Percentiles rank a stretch among this genome's conserved stretches.
Conservation (phyloP, 1,284 basidiomycete species). For the Ganoderma boninense region DNA sequence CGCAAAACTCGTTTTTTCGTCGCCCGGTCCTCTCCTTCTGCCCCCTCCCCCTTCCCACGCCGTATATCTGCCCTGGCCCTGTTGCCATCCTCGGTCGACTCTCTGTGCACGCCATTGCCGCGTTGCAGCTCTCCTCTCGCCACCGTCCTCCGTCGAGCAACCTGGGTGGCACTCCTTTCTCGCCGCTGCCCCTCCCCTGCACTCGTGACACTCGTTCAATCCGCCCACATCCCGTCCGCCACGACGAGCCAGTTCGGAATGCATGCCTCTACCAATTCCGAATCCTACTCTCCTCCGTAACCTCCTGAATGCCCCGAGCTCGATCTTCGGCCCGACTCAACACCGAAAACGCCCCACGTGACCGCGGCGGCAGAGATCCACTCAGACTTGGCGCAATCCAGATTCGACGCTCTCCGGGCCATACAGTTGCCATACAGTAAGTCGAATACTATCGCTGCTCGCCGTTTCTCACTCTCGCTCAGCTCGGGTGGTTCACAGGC, state of each 20-base stretch:
- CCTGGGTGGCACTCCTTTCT: constrained; percentile 7
- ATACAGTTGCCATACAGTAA: too few relatives aligned
- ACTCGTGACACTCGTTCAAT: constrained; percentile 21
- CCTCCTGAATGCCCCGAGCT: constrained; percentile 18
- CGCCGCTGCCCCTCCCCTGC: constrained; percentile 4
- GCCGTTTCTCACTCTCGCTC: background rate
- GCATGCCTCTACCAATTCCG: constrained; percentile 17
- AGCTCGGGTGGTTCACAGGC: background rate
- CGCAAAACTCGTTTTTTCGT: constrained; percentile 4
- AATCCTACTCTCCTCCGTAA: constrained; percentile 18
- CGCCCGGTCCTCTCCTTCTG: background rate
- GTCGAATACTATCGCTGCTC: background rate
- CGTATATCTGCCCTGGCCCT: constrained; percentile 1
- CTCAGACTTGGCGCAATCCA: background rate
- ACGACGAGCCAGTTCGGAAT: constrained; percentile 29
- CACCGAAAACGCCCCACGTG: constrained; percentile 30
- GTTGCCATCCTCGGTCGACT: constrained; percentile 22
- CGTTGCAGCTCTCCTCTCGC: constrained; percentile 22
- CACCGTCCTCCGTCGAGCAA: constrained; percentile 1
- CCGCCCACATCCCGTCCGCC: constrained; percentile 15
- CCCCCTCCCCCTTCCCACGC: constrained; percentile 10
- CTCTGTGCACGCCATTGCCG: constrained; percentile 29
- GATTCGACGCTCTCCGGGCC: background rate
- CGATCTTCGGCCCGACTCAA: constrained; percentile 30
- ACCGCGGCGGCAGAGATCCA: constrained; percentile 3